Conservation (phyloP, 495 filamentous ascomycete genomes). For the Thozetella sp. region DNA sequence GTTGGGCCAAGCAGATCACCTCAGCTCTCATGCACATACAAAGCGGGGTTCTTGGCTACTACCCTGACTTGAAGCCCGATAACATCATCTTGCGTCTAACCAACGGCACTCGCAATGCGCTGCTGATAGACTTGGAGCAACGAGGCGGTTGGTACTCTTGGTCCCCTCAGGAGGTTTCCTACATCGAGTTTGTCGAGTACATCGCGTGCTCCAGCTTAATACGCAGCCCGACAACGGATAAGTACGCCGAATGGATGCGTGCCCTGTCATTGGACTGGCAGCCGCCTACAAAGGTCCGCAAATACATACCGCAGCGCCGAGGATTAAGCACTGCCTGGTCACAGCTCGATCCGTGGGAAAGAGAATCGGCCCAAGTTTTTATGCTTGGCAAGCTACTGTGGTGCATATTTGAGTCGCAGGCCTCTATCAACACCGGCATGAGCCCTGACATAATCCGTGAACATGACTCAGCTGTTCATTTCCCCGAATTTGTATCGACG, state of each 20-base stretch:
- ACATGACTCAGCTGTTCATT: not conserved
- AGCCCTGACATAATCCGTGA: conserved; percentile 22
- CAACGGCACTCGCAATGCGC: conserved; percentile 10
- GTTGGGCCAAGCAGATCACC: conserved; percentile 29
- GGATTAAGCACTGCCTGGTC: conserved; percentile 16
- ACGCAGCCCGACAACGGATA: not conserved
- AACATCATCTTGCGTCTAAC: conserved; percentile 22
- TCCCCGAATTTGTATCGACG: too few relatives aligned
- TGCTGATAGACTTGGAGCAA: conserved; percentile 36
- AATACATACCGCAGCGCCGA: conserved; percentile 23
- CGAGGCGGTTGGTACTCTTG: conserved; percentile 28
- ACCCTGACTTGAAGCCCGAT: conserved; percentile 38
- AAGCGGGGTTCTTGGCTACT: conserved; percentile 20
- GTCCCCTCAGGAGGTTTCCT: conserved; percentile 31
- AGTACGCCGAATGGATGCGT: conserved; percentile 7
- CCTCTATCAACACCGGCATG: conserved; percentile 21
- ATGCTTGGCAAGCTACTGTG: conserved; percentile 38
- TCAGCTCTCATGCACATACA: conserved; percentile 31
- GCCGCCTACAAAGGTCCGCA: conserved; percentile 13
- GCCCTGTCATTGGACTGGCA: conserved; percentile 6
- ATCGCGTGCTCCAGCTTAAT: conserved; percentile 8
- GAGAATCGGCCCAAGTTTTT: conserved; percentile 23
- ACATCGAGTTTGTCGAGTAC: conserved; percentile 27
- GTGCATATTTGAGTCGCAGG: conserved; percentile 32
- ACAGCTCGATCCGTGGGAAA: not conserved